These are phyloP conservation scores for Lepidium didymum DNA, from an alignment of 345 rosid genomes.

Conservation along the genomic window DNA sequence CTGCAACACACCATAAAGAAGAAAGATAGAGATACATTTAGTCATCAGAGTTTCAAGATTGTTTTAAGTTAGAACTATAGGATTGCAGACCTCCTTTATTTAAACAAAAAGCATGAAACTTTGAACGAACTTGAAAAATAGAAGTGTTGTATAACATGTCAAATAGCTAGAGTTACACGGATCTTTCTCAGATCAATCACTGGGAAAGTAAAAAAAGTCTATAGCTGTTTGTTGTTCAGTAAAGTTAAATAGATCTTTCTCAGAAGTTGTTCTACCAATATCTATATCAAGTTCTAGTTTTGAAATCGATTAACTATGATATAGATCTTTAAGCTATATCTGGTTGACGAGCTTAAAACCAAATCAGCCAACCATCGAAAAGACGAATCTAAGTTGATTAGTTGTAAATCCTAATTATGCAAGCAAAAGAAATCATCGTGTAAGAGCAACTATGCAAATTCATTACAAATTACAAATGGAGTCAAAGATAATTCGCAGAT, in stretches of 20 bases:
- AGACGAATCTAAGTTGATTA: background rate
- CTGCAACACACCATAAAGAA: constrained; percentile 34
- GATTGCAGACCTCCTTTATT: background rate
- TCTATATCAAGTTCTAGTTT: background rate
- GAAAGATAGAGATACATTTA: constrained; percentile 2
- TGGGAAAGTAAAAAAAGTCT: background rate
- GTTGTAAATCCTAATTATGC: background rate
- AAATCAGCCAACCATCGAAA: background rate
- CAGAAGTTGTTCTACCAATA: background rate
- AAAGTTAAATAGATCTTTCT: background rate
- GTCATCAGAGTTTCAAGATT: background rate
- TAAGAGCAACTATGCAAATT: background rate
- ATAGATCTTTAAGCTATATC: background rate
- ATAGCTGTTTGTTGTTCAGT: background rate
- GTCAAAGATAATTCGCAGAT: background rate
- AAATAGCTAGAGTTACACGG: background rate
- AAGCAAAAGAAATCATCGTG: background rate
- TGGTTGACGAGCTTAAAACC: background rate
- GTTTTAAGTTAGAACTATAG: background rate
- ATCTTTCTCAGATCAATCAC: background rate
- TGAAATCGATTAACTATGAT: background rate
- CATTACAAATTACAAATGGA: background rate
- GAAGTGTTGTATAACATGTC: background rate
- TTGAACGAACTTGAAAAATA: background rate
- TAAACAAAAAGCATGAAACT: background rate